phyloP scores from a whole-genome alignment of 768 basidiomycete species.

The Phanerochaete carnosa region DNA sequence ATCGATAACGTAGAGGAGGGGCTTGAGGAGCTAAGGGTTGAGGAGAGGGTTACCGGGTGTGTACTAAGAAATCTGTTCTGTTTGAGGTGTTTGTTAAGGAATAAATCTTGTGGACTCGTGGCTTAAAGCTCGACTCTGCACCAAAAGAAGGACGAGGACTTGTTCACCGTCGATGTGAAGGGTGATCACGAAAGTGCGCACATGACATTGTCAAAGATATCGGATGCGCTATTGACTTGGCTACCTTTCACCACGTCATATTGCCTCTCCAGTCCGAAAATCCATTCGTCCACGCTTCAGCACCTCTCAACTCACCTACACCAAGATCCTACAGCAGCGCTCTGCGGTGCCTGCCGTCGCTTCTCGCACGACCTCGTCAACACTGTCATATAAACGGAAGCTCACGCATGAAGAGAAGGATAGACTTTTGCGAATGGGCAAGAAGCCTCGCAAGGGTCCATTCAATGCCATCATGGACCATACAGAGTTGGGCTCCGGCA shows the following conservation, averaged over 20 bases:
- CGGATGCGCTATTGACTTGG: not conserved
- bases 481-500: constrained; percentile 62
- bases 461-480: constrained; percentile 71
- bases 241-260: not conserved
- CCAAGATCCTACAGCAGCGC: constrained; percentile 79
- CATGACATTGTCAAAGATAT: not conserved
- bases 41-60: constrained; percentile 80
- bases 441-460: constrained; percentile 66
- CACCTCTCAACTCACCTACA: constrained; percentile 50
- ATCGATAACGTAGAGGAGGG: constrained; percentile 74
- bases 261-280: constrained; percentile 49
- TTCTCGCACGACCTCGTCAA: constrained; percentile 45
- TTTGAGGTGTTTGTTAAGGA: not conserved
- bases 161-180: constrained; percentile 77
- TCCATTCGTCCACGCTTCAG: constrained; percentile 50
- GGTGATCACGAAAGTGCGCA: constrained; percentile 72
- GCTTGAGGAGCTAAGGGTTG: constrained; percentile 72
- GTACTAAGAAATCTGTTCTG: constrained; percentile 16
- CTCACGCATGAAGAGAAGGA: constrained; percentile 71
- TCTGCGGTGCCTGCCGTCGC: constrained; percentile 85
- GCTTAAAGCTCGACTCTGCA: constrained; percentile 55
- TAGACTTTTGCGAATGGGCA: constrained; percentile 71
- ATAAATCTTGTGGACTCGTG: not conserved
- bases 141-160: constrained; percentile 63
- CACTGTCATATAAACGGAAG: constrained; percentile 38